These are phyloP conservation scores for Pseudonectria foliicola DNA, from an alignment of 2,329 filamentous ascomycete genomes.

Conservation along the genomic window DNA sequence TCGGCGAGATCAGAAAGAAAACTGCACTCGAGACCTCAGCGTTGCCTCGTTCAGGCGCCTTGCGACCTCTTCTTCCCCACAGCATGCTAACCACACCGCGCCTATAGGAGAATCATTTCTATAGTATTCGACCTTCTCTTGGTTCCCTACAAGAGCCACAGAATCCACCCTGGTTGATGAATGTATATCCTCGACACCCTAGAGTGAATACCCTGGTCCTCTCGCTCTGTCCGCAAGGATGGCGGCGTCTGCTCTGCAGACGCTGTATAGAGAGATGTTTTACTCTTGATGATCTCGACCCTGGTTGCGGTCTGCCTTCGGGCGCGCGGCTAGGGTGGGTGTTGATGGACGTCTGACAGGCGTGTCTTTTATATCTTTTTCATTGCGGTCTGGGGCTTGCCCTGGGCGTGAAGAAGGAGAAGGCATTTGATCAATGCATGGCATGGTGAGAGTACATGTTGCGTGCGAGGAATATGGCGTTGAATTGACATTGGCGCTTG, in stretches of 20 bases:
- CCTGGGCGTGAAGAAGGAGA: conserved; percentile 45
- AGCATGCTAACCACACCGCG: conserved; percentile 1
- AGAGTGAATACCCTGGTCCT: conserved; percentile 70
- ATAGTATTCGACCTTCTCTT: conserved; percentile 89
- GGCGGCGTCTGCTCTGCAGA: conserved; percentile 34
- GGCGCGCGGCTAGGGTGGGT: conserved; percentile 70
- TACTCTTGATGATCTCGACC: conserved; percentile 78
- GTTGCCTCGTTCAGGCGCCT: neutral
- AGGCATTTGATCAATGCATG: neutral
- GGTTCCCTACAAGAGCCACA: conserved; percentile 86
- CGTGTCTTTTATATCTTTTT: conserved; percentile 46
- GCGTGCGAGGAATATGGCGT: no score
- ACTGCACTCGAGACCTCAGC: no score
- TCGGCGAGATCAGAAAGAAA: no score
- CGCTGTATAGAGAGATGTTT: conserved; percentile 69
- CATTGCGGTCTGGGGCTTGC: conserved; percentile 43
- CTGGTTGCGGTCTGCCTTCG: conserved; percentile 63
- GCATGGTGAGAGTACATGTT: neutral
- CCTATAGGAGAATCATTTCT: conserved; percentile 78
- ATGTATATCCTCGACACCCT: conserved; percentile 71
- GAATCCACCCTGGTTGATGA: conserved; percentile 95
- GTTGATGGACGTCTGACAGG: conserved; percentile 83
- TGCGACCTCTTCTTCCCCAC: neutral
- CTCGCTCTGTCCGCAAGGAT: conserved; percentile 54
- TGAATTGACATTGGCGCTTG: no score